phyloP scores from a whole-genome alignment of 2,329 filamentous ascomycete genomes.

The Ophiostoma sp. region DNA sequence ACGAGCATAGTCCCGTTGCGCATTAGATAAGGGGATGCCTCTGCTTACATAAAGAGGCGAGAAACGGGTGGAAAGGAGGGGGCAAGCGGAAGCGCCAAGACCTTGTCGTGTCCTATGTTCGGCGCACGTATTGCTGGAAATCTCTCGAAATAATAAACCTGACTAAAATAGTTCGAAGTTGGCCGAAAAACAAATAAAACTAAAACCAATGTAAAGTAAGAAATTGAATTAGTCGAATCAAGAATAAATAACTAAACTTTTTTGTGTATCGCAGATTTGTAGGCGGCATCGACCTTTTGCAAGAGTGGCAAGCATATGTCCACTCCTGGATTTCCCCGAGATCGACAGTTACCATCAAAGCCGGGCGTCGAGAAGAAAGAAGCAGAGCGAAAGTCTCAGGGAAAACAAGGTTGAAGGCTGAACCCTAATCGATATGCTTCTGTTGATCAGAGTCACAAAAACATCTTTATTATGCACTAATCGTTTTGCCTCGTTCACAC shows the following conservation, averaged over 20 bases:
- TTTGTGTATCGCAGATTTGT: conserved; percentile 10
- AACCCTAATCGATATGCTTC: conserved; percentile 5
- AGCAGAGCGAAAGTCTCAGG: not conserved
- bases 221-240: not conserved
- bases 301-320: not conserved
- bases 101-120: not conserved
- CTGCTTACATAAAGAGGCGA: not conserved
- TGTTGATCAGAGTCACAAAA: not conserved
- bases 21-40: not conserved
- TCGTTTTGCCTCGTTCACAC: too few relatives aligned
- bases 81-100: not conserved
- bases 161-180: not conserved
- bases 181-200: not conserved
- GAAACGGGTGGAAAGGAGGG: not conserved
- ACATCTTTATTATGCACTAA: too few relatives aligned
- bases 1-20: not conserved
- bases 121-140: not conserved
- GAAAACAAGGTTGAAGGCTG: not conserved
- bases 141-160: not conserved
- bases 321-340: conserved; percentile 5
- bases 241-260: not conserved
- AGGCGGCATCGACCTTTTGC: not conserved
- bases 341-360: conserved; percentile 13
- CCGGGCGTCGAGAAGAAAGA: not conserved
- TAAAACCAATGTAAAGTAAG: not conserved